Conservation (phyloP, 495 filamentous ascomycete species). For the Penicillium angulare region DNA sequence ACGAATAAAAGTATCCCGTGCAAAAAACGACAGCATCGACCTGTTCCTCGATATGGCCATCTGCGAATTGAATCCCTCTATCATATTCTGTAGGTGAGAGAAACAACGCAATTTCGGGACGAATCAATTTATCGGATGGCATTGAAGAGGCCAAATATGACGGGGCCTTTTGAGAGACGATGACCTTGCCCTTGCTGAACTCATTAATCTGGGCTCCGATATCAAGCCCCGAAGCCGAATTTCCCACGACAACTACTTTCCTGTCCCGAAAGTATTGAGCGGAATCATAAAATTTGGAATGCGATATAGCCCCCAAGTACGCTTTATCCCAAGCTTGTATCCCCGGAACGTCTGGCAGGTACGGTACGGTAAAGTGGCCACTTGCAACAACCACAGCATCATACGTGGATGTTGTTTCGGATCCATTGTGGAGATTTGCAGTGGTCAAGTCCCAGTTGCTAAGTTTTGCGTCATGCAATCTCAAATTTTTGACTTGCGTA, state of each 20-base stretch:
- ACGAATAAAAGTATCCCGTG: slow-evolving; percentile 59
- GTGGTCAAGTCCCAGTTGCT: slow-evolving; percentile 56
- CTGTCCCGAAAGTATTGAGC: slow-evolving; percentile 58
- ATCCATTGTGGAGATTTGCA: slow-evolving; percentile 43
- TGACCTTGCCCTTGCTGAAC: slow-evolving; percentile 47
- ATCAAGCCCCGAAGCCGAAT: slow-evolving; percentile 75
- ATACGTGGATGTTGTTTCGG: slow-evolving; percentile 35
- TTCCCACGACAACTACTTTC: slow-evolving; percentile 76
- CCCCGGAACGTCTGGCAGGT: slow-evolving; percentile 63
- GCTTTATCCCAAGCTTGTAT: slow-evolving; percentile 54
- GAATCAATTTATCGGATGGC: slow-evolving; percentile 44
- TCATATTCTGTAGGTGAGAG: slow-evolving; percentile 34
- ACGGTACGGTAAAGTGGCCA: slow-evolving; percentile 75
- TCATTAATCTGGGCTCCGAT: slow-evolving; percentile 71
- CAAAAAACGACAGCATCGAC: slow-evolving; percentile 60
- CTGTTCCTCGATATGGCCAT: slow-evolving; percentile 47
- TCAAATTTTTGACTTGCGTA: slow-evolving; percentile 56
- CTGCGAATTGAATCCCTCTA: slow-evolving; percentile 51
- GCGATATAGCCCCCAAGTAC: slow-evolving; percentile 65
- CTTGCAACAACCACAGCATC: slow-evolving; percentile 84
- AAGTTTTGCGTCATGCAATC: slow-evolving; percentile 13
- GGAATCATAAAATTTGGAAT: slow-evolving; percentile 77
- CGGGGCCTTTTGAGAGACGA: slow-evolving; percentile 51
- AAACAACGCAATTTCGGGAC: slow-evolving; percentile 60
- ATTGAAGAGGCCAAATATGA: slow-evolving; percentile 31